Conservation (phyloP, 2,329 filamentous ascomycete species). For the Trichophyton benhamiae region DNA sequence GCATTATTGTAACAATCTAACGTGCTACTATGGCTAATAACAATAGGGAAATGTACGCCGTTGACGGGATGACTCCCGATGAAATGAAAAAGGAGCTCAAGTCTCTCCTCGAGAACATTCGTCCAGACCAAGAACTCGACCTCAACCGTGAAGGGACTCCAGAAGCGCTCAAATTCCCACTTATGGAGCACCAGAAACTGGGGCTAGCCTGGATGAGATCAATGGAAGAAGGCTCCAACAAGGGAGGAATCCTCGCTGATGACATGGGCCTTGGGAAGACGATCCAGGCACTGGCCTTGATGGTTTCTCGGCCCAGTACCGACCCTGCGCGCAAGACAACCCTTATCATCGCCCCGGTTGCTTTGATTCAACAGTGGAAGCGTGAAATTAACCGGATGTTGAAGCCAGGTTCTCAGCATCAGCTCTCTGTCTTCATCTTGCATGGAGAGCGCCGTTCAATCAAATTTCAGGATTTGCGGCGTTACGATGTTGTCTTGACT, state of each 20-base stretch:
- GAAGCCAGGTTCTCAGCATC: constrained; percentile 38
- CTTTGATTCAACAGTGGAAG: constrained; percentile 73
- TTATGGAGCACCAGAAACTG: constrained; percentile 74
- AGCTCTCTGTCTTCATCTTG: constrained; percentile 54
- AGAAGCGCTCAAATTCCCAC: constrained; percentile 49
- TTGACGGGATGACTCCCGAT: background rate
- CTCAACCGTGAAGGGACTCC: constrained; percentile 55
- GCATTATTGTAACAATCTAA: background rate
- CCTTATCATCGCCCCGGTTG: constrained; percentile 70
- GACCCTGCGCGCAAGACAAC: constrained; percentile 55
- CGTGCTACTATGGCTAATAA: background rate
- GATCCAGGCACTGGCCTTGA: constrained; percentile 67
- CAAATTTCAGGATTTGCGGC: constrained; percentile 48
- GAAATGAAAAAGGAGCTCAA: constrained; percentile 53
- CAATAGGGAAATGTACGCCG: background rate
- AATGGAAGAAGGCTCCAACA: constrained; percentile 58
- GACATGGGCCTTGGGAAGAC: constrained; percentile 82
- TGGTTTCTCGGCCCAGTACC: constrained; percentile 53
- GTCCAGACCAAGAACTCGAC: constrained; percentile 56
- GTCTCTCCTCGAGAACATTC: constrained; percentile 58
- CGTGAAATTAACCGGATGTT: constrained; percentile 64
- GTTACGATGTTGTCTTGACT: constrained; percentile 63
- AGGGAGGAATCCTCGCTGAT: constrained; percentile 65
- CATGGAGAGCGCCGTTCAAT: constrained; percentile 51
- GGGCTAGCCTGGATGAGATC: constrained; percentile 64